Evolutionary conservation across 2,329 filamentous ascomycete species (phyloP), one percentile per base, ranked within the genome.

Genomic region (Furcasterigmium furcatum): DNA sequence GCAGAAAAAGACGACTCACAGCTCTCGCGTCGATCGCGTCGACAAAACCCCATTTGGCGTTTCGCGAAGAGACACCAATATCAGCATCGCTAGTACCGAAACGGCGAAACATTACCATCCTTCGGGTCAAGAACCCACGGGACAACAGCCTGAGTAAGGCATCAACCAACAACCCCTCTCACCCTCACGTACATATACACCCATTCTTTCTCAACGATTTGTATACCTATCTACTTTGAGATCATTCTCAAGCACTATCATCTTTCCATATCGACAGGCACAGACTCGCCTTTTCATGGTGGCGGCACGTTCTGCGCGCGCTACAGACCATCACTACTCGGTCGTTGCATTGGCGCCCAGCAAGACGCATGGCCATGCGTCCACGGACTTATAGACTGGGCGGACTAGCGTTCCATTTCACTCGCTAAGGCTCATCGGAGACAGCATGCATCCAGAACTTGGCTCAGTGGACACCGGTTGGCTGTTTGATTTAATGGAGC

Each of bases 21-120:
- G 29, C 46, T 5, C 44, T 14, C 6, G 32, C 32, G 14, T 35
- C 14, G 32, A 35, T 9, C 32, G 35, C n/a, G 61, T 49, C 40
- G 64, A 51, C 29, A 53, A 52, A 50, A 55, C 63, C 13, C 64
- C 61, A 24, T 66, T 66, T 43, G 65, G 64, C 38, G 64, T 71
- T 3, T 67, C 66, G 48, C 70, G 80, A 46, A 73, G 81, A 25
- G 77, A 80, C 52, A 84, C 80, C 1, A 80, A 82, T 53, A 77
- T 76, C 2, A 82, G 78, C 52, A 76, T 79, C 22, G 77, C 74
- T 25, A 84, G 80, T 57, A 82, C 78, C 2, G 81, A 84, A 54
- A 85, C 81, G 36, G 81, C 81, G 32, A 84, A 82, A 65, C 82
- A 81, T 22, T 42, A 42, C 9, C 27, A 30, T 18, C 27, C 30